Evolutionary conservation across 2,329 filamentous ascomycete genomes (phyloP), one percentile per base, ranked within the genome.

Genomic region (Xylariaceae sp.): DNA sequence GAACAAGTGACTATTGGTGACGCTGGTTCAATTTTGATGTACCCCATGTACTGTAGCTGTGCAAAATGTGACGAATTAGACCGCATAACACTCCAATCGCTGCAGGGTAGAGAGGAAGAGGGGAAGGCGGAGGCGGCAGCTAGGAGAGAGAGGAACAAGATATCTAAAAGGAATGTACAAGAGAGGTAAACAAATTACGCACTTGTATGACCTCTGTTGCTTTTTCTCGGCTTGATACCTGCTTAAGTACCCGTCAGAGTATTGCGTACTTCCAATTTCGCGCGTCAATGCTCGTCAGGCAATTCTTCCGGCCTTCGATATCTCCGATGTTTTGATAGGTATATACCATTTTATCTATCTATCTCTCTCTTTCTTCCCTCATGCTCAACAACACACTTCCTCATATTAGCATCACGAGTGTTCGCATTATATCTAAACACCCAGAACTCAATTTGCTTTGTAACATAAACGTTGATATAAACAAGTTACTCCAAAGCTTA

Each of bases 261-360:
- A 32, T 33, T 16, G 20, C 33, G 33, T 36, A 50, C 27, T n/a
- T n/a, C n/a, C n/a, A n/a, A 45, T 29, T 29, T 42, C 45, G 50
- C 21, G 46, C 50, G 50, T 40, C 39, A 26, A 35, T 33, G 15
- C 21, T 50, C 50, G n/a, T n/a, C n/a, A n/a, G n/a, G n/a, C n/a
- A n/a, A n/a, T n/a, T n/a, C n/a, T n/a, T 11, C 18, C 24, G 27
- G 13, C n/a, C 39, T 42, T 18, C 11, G 6, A n/a, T 30, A 11
- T 16, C 24, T 16, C 21, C 27, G 21, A 8, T 41, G 15, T 16
- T 20, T 33, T 35, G 39, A 50, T 44, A 40, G 26, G 40, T n/a
- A 10, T 10, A 33, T n/a, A n/a, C n/a, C n/a, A 26, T 16, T 11
- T 30, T 50, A 41, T 33, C 15, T n/a, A n/a, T 42, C 15, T 5